Evolutionary conservation across 139 green algal genomes (phyloP), one percentile per base, ranked within the genome.

Genomic region (Coelastrella sp.): DNA sequence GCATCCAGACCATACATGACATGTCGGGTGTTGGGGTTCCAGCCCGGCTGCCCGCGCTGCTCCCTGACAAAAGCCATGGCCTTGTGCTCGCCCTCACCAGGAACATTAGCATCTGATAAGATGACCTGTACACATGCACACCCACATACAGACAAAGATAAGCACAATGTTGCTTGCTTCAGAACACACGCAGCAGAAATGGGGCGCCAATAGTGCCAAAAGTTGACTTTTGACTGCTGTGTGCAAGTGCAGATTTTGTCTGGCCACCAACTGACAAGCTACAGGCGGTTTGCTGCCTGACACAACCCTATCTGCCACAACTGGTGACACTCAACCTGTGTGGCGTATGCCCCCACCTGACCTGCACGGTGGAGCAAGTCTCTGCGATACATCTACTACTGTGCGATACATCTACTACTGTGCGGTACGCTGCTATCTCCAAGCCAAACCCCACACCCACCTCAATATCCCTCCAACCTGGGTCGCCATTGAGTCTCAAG

Each of bases 81-180:
- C 95, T 99, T 99, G 96, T 99, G 98, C 96, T 99, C 98, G 7
- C 98, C 98, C 94, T 99, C 98, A 2, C 98, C 98, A 3, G 98
- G 98, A 58, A 95, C 92, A 92, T 99, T 99, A 68, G 96, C 95
- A 94, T 99, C 98, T 1, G 95, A 98, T 14, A 99, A 91, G 83
- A 99, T 97, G n/a, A 99, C 97, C 96, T 98, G 95, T 60, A 82
- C 20, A 32, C 82, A 47, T 61, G 68, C 13, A 19, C 56, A 80
- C 23, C 5, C n/a, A 19, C 71, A 77, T 22, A n/a, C 32, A 23
- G 14, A 23, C 5, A 3, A 23, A 3, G n/a, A 1, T 59, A 5
- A 4, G 8, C n/a, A 47, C 3, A 16, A 3, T 47, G 76, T 22
- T 32, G 76, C 23, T 59, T 82, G 76, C 19, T 59, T 10, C 7